Evolutionary conservation across 169 alveolate species (phyloP), one percentile per base, ranked within the genome.

Genomic region (Plasmodium adleri): DNA sequence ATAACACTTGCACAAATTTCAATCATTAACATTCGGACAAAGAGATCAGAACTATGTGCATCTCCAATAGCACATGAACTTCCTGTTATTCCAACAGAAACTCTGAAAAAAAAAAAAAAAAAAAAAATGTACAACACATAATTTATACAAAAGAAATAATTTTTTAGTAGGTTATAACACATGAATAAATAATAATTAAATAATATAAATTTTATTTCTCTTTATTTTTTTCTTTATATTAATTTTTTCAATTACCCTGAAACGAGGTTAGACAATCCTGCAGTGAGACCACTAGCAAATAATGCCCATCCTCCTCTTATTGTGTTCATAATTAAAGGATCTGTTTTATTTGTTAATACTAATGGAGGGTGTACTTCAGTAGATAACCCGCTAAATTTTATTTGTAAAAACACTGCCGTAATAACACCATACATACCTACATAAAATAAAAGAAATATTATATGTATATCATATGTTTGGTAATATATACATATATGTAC

Each of bases 21-120:
- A 83, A 99, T 98, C 93, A 99, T 97, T 60, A 99, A 96, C 95
- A 99, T 98, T 94, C 98, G 97, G 56, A 98, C 99, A 94, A 98
- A 99, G n/a, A 99, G 97, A 88, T 98, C 99, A 8, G 99, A 99
- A 62, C 97, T 95, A 96, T 98, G 99, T 10, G 99, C 99, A 94
- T 99, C 99, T 62, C 99, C 99, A 60, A 99, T 92, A 9, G 99
- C 99, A 59, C 99, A 97, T 66, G 99, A 99, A 73, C 99, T 98
- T 3, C 99, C 99, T 45, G 99, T 97, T 68, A 98, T 98, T 12
- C 99, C 99, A 66, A 99, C 99, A 73, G 99, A 96, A 76, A 98
- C 93, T 10, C 98, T 94, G 85, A 66, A 85, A 45, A 60, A 15
- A 67, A 24, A 24, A 13, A 26, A n/a, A 39, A 4, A 54, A 54